Evolutionary conservation across 2,329 filamentous ascomycete genomes (phyloP), one percentile per base, ranked within the genome.

Genomic region (Alternaria metachromatica): DNA sequence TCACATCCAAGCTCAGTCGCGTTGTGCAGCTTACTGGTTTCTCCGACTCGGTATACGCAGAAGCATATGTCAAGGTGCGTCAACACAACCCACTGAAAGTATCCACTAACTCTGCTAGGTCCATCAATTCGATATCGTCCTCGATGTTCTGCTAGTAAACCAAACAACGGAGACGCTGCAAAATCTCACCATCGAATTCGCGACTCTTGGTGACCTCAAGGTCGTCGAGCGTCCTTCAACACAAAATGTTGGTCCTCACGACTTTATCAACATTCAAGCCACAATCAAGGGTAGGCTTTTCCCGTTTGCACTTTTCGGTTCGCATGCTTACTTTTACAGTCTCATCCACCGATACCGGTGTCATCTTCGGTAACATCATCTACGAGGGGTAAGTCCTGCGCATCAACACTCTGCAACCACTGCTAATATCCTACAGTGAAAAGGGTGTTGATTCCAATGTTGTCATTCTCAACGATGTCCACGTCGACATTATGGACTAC

Each of bases 401-500:
- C 12, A 10, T 21, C 6, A 13, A 43, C 25, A 23, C 2, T 5
- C 9, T 11, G 6, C 18, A 18, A 20, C 10, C 2, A 13, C 10
- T 49, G 54, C 70, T 75, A 88, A 94, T 6, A 93, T 93, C 12
- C 91, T 50, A 96, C 92, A 2, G 96, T 97, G 78, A 80, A 55
- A 80, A 80, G 65, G 78, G 78, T n/a, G 73, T 79, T 23, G 78
- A 80, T 79, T 96, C 92, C 58, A 96, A 97, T 71, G 96, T 99
- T 9, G 96, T 99, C 59, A 99, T 99, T 72, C 87, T 99, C 58
- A 98, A 98, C 78, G 96, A 99, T 79, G 89, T 99, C 28, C 96
- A 99, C 76, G 95, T 98, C 61, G 96, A 99, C 78, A 97, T 99
- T 70, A 99, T 99, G 96, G 96, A 99, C 83, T 99, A 99, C 84